Evolutionary conservation across 345 rosid species (phyloP).

Genomic region (Arabis alpina): DNA sequence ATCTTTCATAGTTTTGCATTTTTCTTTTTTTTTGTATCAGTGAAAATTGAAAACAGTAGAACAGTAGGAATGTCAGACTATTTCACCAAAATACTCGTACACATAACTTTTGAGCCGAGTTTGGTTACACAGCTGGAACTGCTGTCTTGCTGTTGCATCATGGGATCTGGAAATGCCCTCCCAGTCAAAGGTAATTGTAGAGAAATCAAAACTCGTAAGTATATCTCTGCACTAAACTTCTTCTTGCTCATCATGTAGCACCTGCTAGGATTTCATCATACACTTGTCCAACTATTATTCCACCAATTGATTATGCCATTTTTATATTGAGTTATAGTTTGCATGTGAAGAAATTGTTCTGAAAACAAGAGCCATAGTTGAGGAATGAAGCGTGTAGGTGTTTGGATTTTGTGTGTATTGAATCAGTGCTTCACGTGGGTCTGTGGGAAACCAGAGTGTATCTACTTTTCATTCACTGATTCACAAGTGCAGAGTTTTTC

Average conservation of each 20-base stretch:
- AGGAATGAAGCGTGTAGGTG: not conserved
- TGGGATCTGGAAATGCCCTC: constrained; percentile 5
- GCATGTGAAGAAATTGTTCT: not conserved
- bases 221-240: too few relatives aligned
- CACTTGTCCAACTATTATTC: too few relatives aligned
- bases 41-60: not conserved
- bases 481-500: not conserved
- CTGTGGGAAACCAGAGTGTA: not conserved
- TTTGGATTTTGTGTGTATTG: not conserved
- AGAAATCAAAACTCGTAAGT: too few relatives aligned
- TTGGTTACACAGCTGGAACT: constrained; percentile 11
- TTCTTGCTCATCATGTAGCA: too few relatives aligned
- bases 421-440: constrained; percentile 3
- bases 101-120: not conserved
- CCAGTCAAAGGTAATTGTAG: not conserved
- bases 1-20: not conserved
- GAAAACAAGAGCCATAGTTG: constrained; percentile 1
- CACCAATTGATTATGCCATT: too few relatives aligned
- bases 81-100: not conserved
- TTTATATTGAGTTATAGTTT: not conserved
- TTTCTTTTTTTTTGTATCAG: not conserved
- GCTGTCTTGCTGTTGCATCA: constrained; percentile 25
- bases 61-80: not conserved
- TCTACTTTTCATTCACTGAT: not conserved
- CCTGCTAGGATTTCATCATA: too few relatives aligned